Evolutionary conservation across 164 flowering plant genomes (phyloP).

Genomic region (Litsea cubeba): DNA sequence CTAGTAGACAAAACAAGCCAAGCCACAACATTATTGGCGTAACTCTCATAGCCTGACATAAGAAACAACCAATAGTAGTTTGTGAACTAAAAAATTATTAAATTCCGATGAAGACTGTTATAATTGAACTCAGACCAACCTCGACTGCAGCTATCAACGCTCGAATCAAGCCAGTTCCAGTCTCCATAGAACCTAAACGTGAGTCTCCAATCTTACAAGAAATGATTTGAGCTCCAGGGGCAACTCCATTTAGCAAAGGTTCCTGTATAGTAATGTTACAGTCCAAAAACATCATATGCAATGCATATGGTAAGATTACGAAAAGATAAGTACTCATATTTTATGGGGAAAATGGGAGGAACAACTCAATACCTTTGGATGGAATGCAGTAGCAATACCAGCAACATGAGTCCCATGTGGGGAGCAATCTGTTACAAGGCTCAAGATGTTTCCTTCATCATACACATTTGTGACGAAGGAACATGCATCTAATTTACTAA

Average conservation of each 20-base stretch:
- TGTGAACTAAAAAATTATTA: neutral
- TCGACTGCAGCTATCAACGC: constrained; percentile 95
- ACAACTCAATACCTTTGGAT: constrained; percentile 54
- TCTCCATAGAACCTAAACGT: constrained; percentile 96
- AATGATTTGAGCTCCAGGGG: constrained; percentile 95
- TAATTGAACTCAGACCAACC: constrained; percentile 36
- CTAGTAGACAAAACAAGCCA: no score
- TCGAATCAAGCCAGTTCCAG: constrained; percentile 96
- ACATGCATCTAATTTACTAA: constrained; percentile 95
- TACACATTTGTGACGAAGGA: constrained; percentile 80
- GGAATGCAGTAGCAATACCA: constrained; percentile 92
- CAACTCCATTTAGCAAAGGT: constrained; percentile 93
- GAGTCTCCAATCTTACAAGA: constrained; percentile 97
- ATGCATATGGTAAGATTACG: neutral
- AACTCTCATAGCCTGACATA: neutral
- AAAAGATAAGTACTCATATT: neutral
- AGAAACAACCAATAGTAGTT: neutral
- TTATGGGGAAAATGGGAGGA: neutral
- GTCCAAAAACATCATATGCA: constrained; percentile 6
- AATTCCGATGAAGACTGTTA: neutral
- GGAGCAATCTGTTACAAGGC: constrained; percentile 92
- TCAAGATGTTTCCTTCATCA: constrained; percentile 78
- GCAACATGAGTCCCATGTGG: constrained; percentile 99
- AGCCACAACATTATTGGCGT: neutral
- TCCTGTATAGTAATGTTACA: constrained; percentile 42